These are phyloP conservation scores for Leonotis leonurus DNA, from an alignment of 257 asterid species.

Conservation along the genomic window DNA sequence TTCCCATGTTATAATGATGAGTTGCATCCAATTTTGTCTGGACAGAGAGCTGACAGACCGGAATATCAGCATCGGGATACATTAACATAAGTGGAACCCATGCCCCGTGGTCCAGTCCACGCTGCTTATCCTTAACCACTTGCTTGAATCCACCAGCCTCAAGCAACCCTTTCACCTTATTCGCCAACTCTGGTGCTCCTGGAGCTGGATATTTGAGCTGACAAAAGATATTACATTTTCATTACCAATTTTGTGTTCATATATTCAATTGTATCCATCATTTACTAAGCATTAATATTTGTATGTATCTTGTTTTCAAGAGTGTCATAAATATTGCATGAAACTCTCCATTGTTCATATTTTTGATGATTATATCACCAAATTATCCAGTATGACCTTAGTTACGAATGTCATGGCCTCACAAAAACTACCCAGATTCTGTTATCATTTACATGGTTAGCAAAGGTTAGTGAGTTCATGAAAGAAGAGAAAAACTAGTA, in stretches of 20 bases:
- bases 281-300: not conserved
- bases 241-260: not conserved
- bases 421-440: not conserved
- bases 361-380: not conserved
- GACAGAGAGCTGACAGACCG: constrained; percentile 76
- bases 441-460: not conserved
- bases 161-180: constrained; percentile 51
- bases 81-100: constrained; percentile 89
- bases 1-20: constrained; percentile 63
- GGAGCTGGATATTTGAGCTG: constrained; percentile 73
- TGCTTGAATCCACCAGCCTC: constrained; percentile 40
- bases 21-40: constrained; percentile 59
- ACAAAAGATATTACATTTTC: not conserved
- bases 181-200: constrained; percentile 70
- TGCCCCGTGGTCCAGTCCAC: constrained; percentile 86
- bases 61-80: constrained; percentile 80
- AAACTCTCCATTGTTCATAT: not conserved
- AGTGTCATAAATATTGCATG: not conserved
- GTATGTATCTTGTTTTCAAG: not conserved
- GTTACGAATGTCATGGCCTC: not conserved
- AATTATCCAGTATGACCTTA: not conserved
- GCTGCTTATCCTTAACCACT: constrained; percentile 49
- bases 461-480: not conserved
- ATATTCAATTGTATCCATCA: not conserved
- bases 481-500: not conserved